These are phyloP conservation scores for Truncatella angustata DNA, from an alignment of 2,329 filamentous ascomycete species.

Conservation along the genomic window DNA sequence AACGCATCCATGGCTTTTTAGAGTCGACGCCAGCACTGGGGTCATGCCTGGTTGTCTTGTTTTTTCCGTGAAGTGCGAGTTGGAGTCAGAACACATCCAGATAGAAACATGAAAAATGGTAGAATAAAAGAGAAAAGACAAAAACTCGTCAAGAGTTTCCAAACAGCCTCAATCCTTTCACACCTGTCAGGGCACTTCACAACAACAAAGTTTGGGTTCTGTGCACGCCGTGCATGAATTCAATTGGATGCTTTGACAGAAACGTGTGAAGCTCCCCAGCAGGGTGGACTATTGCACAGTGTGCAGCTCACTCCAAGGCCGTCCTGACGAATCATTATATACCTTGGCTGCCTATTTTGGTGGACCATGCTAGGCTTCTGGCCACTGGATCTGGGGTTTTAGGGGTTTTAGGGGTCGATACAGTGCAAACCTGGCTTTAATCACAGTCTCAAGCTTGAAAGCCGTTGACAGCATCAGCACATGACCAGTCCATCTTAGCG, in stretches of 20 bases:
- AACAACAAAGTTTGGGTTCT: neutral
- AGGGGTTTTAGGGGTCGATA: neutral
- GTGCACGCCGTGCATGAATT: neutral
- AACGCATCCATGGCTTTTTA: conserved; percentile 72
- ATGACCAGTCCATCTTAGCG: too few species aligned
- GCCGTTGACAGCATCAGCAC: too few species aligned
- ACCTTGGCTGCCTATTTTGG: neutral
- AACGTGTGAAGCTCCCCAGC: neutral
- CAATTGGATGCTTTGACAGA: neutral
- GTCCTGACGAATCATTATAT: neutral
- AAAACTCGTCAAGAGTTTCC: neutral
- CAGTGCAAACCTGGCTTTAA: neutral
- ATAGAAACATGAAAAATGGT: neutral
- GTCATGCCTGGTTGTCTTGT: too few species aligned
- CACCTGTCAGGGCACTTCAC: neutral
- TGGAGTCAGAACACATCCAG: too few species aligned
- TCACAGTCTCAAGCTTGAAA: neutral
- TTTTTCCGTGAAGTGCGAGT: too few species aligned
- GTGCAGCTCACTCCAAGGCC: neutral
- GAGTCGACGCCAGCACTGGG: too few species aligned
- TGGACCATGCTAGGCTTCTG: neutral
- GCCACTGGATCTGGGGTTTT: neutral
- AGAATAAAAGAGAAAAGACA: neutral
- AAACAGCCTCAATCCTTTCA: neutral
- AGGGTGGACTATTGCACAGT: neutral